Percentiles rank a stretch among this genome's conserved stretches.
phyloP scores from a whole-genome alignment of 2,329 filamentous ascomycete species.

The Sclerotinia sclerotiorum region DNA sequence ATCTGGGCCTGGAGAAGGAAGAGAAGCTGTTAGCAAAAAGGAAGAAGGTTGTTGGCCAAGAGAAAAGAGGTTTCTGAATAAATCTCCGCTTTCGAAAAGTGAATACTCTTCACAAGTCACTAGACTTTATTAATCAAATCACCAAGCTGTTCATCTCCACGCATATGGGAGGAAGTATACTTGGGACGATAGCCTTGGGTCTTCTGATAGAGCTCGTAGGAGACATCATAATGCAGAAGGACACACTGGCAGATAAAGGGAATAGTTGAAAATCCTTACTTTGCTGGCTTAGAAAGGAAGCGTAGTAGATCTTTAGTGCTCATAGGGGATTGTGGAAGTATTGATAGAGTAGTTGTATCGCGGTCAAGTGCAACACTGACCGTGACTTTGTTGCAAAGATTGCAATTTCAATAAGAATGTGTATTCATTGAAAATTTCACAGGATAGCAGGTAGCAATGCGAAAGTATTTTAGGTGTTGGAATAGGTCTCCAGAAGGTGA shows the following conservation, averaged over 20 bases:
- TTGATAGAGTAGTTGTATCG: conserved; percentile 6
- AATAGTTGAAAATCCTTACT: conserved; percentile 57
- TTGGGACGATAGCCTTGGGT: not conserved
- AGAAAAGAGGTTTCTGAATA: conserved; percentile 14
- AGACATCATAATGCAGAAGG: not conserved
- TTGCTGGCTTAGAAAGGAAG: conserved; percentile 91
- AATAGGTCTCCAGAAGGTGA: conserved; percentile 4
- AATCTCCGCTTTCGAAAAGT: conserved; percentile 1
- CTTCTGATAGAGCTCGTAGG: not conserved
- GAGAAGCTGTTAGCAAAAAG: conserved; percentile 23
- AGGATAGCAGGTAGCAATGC: conserved; percentile 5
- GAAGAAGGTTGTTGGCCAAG: not conserved
- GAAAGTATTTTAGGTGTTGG: conserved; percentile 8
- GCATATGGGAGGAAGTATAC: not conserved
- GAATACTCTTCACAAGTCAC: conserved; percentile 4
- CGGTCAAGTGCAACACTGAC: conserved; percentile 16
- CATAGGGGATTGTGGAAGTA: conserved; percentile 63
- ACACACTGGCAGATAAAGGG: not conserved
- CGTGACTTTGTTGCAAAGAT: conserved; percentile 21
- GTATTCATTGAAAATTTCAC: conserved; percentile 19
- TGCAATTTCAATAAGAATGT: conserved; percentile 19
- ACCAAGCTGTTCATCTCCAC: not conserved
- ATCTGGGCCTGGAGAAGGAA: conserved; percentile 53
- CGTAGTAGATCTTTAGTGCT: conserved; percentile 86
- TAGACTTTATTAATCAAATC: not conserved